Base-by-base conservation (phyloP, 2,329 filamentous ascomycete species). In the Bipolaris victoriae region DNA sequence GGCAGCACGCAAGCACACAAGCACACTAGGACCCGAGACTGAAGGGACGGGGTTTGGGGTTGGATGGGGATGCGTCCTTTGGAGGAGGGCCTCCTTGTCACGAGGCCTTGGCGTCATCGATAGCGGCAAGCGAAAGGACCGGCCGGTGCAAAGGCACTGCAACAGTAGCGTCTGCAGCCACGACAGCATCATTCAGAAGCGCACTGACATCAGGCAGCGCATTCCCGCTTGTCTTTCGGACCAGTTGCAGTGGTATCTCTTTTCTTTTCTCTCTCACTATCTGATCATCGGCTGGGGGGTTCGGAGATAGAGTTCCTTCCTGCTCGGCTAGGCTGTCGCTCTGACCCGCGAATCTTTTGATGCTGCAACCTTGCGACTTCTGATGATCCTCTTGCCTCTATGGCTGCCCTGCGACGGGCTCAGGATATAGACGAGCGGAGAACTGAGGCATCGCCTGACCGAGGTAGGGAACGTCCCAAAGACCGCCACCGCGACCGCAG, bases 401-500 rank as follows among this genome's bases (percentile, higher is more conserved):
- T 78, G 76, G 76, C 76, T 76, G 74, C 74, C 68, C 75, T 71
- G 73, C 74, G 70, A 67, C 68, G 71, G 68, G 64, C 73, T 69
- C 76, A 76, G 70, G 72, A 75, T 69, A 73, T 77, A 77, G 76
- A 77, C 62, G 73, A 77, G 74, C 76, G 76, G 76, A 74, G 76
- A 76, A 71, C 74, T 69, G 75, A 77, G 72, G 75, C 76, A 69
- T 63, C 66, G 49, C 72, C 73, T 52, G 59, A 64, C 53, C 64
- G 73, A 71, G 69, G 67, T 61, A 70, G 71, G 61, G 72, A 73
- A 44, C 54, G 57, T 44, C 48, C 54, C 40, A 64, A 66, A 61
- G 69, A 71, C 47, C 67, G 68, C 16, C 58, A 58, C 33, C 63
- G 66, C 52, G 67, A 72, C 50, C 64, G 67, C 55, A 65, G 61